phyloP scores from a whole-genome alignment of 768 basidiomycete genomes.

The Naganishia friedmannii region DNA sequence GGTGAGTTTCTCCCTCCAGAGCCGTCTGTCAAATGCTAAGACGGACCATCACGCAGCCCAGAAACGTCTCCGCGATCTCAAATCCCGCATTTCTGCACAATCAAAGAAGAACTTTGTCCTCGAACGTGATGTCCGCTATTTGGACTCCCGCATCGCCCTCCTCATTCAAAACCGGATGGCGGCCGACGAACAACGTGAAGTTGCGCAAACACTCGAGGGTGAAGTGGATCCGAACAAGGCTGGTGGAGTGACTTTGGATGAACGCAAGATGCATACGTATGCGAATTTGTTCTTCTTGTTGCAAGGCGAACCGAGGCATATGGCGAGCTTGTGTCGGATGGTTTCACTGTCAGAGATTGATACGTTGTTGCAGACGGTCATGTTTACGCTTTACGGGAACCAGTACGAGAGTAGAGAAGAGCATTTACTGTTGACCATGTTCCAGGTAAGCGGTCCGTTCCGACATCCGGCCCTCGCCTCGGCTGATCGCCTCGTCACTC shows the following conservation, averaged over 20 bases:
- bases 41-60: slow-evolving; percentile 62
- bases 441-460: slow-evolving; percentile 57
- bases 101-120: slow-evolving; percentile 99
- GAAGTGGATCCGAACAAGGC: slow-evolving; percentile 75
- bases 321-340: slow-evolving; percentile 91
- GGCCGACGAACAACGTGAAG: slow-evolving; percentile 91
- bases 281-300: slow-evolving; percentile 98
- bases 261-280: slow-evolving; percentile 64
- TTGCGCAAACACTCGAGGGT: slow-evolving; percentile 91
- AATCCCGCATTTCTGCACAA: slow-evolving; percentile 93
- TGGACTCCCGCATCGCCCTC: slow-evolving; percentile 93
- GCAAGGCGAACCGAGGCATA: slow-evolving; percentile 94
- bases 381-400: slow-evolving; percentile 99
- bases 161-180: slow-evolving; percentile 99
- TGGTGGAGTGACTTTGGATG: background rate
- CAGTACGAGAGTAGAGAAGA: slow-evolving; percentile 98
- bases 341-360: slow-evolving; percentile 96
- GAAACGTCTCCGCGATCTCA: slow-evolving; percentile 92
- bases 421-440: slow-evolving; percentile 97
- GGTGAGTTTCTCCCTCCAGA: slow-evolving; percentile 57
- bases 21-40: slow-evolving; percentile 24
- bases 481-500: background rate
- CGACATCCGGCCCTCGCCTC: background rate
- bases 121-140: slow-evolving; percentile 95
- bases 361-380: slow-evolving; percentile 97